These are phyloP conservation scores for Xerocomellus intermedius DNA, from an alignment of 768 basidiomycete species.

Conservation along the genomic window DNA sequence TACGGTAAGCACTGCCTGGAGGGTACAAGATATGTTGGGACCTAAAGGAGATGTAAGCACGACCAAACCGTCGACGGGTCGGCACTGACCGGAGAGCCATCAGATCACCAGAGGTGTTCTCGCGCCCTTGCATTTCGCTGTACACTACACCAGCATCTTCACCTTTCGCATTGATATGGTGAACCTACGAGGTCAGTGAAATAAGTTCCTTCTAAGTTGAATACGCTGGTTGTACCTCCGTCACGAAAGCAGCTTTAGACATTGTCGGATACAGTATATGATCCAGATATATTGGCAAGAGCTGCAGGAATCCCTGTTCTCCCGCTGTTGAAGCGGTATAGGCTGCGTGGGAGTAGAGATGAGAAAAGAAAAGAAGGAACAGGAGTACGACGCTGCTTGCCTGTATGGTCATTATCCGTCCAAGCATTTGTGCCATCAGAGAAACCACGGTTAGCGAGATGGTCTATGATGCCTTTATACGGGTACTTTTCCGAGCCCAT, in stretches of 20 bases:
- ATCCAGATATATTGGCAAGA: constrained; percentile 88
- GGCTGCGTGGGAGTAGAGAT: constrained; percentile 36
- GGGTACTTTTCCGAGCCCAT: constrained; percentile 96
- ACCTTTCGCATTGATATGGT: constrained; percentile 89
- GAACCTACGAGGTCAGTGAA: constrained; percentile 58
- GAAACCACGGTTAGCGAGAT: constrained; percentile 91
- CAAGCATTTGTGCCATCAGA: constrained; percentile 93
- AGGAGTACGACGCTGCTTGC: neutral
- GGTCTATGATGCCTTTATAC: constrained; percentile 93
- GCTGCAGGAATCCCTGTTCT: constrained; percentile 83
- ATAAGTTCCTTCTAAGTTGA: neutral
- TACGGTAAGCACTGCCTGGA: constrained; percentile 81
- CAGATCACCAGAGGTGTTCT: constrained; percentile 89
- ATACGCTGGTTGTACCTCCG: constrained; percentile 43
- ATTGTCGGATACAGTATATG: constrained; percentile 97
- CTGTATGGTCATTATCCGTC: constrained; percentile 93
- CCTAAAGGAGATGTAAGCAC: constrained; percentile 37
- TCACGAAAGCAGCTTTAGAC: constrained; percentile 77
- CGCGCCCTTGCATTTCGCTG: constrained; percentile 94
- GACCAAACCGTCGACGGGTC: neutral
- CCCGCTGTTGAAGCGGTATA: constrained; percentile 97
- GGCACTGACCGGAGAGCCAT: constrained; percentile 76
- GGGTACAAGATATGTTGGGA: constrained; percentile 81
- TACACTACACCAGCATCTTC: constrained; percentile 96
- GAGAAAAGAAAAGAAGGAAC: neutral